phyloP scores from a whole-genome alignment of 2,329 filamentous ascomycete genomes.

The Cordyceps sp. region DNA sequence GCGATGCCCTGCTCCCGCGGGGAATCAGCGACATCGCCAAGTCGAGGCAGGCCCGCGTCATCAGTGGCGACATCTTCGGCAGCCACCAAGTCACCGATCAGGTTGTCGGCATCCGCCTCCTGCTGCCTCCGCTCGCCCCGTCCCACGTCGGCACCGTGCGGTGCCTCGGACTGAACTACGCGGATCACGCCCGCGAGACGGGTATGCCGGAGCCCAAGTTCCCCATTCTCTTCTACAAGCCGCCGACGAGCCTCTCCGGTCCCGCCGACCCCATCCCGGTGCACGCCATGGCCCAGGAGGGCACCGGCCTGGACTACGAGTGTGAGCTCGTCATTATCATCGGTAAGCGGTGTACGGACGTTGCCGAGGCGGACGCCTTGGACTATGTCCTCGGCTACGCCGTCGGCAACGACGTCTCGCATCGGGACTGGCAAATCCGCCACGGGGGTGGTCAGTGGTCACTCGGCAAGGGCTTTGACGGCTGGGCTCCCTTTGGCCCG shows the following conservation, averaged over 20 bases:
- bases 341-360: conserved; percentile 47
- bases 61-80: conserved; percentile 50
- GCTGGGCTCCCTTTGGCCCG: conserved; percentile 59
- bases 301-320: conserved; percentile 59
- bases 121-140: conserved; percentile 47
- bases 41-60: conserved; percentile 42
- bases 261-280: conserved; percentile 52
- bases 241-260: conserved; percentile 45
- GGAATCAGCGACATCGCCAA: conserved; percentile 44
- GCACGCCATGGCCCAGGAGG: conserved; percentile 45
- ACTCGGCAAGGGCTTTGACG: conserved; percentile 58
- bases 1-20: conserved; percentile 52
- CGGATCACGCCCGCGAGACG: conserved; percentile 52
- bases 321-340: conserved; percentile 64
- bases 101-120: conserved; percentile 32
- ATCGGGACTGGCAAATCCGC: conserved; percentile 60
- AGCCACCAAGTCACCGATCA: conserved; percentile 46
- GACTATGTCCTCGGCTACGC: conserved; percentile 59
- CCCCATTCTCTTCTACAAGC: conserved; percentile 53
- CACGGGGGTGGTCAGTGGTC: conserved; percentile 54
- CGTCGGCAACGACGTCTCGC: conserved; percentile 65
- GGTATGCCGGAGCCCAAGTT: conserved; percentile 53
- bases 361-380: conserved; percentile 49
- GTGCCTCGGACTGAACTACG: conserved; percentile 57
- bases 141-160: conserved; percentile 50